phyloP scores from a whole-genome alignment of 306 rosid species.

The Luffa aegyptiaca region DNA sequence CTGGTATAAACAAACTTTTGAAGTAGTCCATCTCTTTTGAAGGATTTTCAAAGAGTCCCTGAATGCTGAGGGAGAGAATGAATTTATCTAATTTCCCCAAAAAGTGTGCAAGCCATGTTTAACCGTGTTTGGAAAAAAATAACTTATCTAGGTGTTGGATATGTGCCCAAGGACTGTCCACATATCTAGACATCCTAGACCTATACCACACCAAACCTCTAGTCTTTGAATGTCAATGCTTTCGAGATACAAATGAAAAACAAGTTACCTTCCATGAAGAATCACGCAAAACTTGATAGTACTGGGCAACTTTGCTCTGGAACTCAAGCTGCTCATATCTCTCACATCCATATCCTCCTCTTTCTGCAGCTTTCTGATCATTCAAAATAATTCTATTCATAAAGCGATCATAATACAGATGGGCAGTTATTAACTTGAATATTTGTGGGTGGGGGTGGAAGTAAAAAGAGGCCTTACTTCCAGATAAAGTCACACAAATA shows the following conservation, averaged over 20 bases:
- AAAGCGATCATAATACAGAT: background rate
- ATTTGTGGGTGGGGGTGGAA: background rate
- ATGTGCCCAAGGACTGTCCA: background rate
- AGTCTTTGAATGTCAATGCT: background rate
- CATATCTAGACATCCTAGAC: background rate
- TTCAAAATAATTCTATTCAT: slow-evolving; percentile 7
- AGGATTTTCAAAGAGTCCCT: too few species aligned
- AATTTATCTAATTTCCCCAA: background rate
- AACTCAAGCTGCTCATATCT: slow-evolving; percentile 81
- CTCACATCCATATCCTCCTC: slow-evolving; percentile 94
- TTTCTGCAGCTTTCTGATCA: slow-evolving; percentile 76
- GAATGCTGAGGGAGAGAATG: too few species aligned
- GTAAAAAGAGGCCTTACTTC: background rate
- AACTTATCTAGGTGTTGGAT: background rate
- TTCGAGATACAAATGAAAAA: background rate
- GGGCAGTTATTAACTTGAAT: background rate
- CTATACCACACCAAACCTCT: background rate
- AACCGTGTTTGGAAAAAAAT: background rate
- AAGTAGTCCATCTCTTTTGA: background rate
- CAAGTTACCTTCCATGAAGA: slow-evolving; percentile 72
- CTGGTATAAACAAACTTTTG: background rate
- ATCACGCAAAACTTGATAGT: slow-evolving; percentile 50
- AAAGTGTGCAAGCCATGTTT: background rate
- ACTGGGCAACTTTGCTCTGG: slow-evolving; percentile 57
- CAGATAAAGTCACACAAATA: background rate